Percentiles rank a stretch among this genome's conserved stretches.
Evolutionary conservation across 164 flowering plant genomes (phyloP).

Genomic region (Amborella trichopoda): DNA sequence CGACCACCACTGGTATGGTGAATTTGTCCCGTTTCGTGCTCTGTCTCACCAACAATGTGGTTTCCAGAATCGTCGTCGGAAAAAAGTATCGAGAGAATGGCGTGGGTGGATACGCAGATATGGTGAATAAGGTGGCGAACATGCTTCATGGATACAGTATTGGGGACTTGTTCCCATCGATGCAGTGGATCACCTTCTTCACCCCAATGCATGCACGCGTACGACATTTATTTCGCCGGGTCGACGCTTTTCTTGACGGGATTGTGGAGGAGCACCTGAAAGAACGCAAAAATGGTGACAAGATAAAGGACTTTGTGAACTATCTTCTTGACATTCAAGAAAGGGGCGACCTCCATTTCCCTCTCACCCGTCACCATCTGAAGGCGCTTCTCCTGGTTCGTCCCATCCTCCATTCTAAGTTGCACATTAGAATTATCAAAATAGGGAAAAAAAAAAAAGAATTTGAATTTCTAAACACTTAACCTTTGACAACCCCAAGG

Average conservation of each 20-base stretch:
- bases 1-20: not conserved
- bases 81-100: not conserved
- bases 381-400: slow-evolving; percentile 2
- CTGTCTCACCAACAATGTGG: not conserved
- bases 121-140: not conserved
- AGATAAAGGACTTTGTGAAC: not conserved
- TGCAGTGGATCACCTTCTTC: not conserved
- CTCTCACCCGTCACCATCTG: not conserved
- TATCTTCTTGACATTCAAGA: not conserved
- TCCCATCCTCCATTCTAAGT: too few relatives aligned
- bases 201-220: not conserved
- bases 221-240: not conserved
- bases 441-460: too few relatives aligned
- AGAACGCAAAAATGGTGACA: not conserved
- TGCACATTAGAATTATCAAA: too few relatives aligned
- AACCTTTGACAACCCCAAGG: too few relatives aligned
- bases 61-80: slow-evolving; percentile 1
- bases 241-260: not conserved
- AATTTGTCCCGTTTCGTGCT: not conserved
- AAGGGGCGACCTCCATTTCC: too few relatives aligned
- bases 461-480: too few relatives aligned
- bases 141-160: not conserved
- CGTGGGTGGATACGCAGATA: too few relatives aligned
- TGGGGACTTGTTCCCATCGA: slow-evolving; percentile 2
- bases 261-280: not conserved